Conservation (phyloP, 2,329 filamentous ascomycete genomes). For the Colletotrichum theobromicola region DNA sequence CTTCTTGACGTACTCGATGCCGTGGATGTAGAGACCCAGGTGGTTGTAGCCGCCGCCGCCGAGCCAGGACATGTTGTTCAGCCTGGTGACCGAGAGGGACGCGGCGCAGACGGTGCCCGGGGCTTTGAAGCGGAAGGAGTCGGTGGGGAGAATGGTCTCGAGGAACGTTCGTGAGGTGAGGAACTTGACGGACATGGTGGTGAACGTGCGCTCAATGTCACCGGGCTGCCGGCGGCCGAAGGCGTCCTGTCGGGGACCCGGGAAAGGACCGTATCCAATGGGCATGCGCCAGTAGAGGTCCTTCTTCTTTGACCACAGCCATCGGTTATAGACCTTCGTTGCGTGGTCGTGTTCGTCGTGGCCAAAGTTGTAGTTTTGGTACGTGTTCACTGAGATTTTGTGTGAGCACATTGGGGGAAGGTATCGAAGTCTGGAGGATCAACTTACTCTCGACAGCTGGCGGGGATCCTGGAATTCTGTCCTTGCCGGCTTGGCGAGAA, state of each 20-base stretch:
- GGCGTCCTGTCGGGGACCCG: conserved; percentile 33
- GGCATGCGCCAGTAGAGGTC: conserved; percentile 49
- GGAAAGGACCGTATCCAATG: conserved; percentile 50
- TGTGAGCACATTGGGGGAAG: neutral
- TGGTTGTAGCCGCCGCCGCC: conserved; percentile 63
- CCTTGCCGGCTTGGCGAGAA: conserved; percentile 56
- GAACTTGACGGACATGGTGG: conserved; percentile 53
- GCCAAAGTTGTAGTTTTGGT: conserved; percentile 57
- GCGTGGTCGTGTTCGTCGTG: conserved; percentile 65
- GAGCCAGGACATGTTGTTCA: conserved; percentile 63
- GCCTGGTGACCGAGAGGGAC: conserved; percentile 44
- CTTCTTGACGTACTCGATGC: conserved; percentile 59
- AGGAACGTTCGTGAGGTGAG: conserved; percentile 54
- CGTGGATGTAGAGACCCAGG: conserved; percentile 67
- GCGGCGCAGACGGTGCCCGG: conserved; percentile 49
- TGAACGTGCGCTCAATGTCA: conserved; percentile 39
- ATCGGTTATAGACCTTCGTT: conserved; percentile 52
- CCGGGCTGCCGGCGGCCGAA: conserved; percentile 8
- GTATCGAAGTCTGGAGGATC: too few species aligned
- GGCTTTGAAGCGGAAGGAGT: conserved; percentile 43
- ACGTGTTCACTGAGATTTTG: conserved; percentile 37
- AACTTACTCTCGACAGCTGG: conserved; percentile 2
- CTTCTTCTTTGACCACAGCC: conserved; percentile 44
- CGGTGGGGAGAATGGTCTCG: conserved; percentile 51
- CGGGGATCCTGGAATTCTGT: conserved; percentile 29